phyloP scores from a whole-genome alignment of 2,329 filamentous ascomycete genomes.

The Chaetomiaceae sp. region DNA sequence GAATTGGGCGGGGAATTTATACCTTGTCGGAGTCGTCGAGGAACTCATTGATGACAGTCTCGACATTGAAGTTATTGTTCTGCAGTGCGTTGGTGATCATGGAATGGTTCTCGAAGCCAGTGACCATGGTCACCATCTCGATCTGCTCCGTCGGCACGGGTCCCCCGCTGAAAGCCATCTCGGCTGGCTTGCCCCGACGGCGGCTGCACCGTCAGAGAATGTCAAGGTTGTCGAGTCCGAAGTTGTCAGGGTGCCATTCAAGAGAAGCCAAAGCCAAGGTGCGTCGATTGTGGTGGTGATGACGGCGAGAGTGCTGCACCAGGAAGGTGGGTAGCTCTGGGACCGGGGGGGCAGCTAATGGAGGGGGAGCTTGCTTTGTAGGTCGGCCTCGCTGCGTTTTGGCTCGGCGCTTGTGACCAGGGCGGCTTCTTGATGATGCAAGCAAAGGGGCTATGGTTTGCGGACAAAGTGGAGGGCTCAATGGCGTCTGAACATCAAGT shows the following conservation, averaged over 20 bases:
- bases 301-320: too few relatives aligned
- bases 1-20: constrained; percentile 28
- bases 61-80: constrained; percentile 43
- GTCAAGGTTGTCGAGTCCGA: background rate
- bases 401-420: too few relatives aligned
- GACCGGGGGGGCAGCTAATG: too few relatives aligned
- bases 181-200: background rate
- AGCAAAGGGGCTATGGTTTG: too few relatives aligned
- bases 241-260: constrained; percentile 5
- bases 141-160: background rate
- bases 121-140: constrained; percentile 11
- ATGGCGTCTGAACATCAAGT: too few relatives aligned
- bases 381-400: too few relatives aligned
- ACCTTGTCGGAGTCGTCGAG: constrained; percentile 46
- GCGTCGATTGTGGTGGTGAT: background rate
- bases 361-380: too few relatives aligned
- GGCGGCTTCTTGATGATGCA: too few relatives aligned
- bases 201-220: background rate
- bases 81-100: constrained; percentile 24
- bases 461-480: too few relatives aligned
- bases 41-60: constrained; percentile 48
- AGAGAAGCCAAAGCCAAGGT: background rate
- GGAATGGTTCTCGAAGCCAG: constrained; percentile 3
- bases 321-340: background rate
- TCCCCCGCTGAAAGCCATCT: constrained; percentile 14